Conservation (phyloP, 2,329 filamentous ascomycete species). For the Phaeosphaeriaceae sp. region DNA sequence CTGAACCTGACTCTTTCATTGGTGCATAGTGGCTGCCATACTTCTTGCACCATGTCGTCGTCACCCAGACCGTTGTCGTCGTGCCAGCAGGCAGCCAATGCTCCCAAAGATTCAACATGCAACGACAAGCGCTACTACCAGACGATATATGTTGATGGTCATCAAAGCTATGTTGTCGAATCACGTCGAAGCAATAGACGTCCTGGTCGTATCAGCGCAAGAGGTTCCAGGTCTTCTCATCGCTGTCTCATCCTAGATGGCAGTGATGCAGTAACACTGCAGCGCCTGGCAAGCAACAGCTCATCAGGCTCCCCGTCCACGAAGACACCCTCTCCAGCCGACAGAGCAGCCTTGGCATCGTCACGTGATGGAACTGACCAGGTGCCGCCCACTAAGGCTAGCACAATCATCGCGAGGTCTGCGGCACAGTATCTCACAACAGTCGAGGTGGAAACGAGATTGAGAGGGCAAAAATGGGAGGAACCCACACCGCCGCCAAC, state of each 20-base stretch:
- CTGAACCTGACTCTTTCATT: conserved; percentile 8
- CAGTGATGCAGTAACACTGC: not conserved
- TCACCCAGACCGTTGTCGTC: conserved; percentile 5
- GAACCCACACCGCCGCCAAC: conserved; percentile 36
- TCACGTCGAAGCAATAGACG: conserved; percentile 28
- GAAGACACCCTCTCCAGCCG: not conserved
- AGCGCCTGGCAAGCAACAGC: not conserved
- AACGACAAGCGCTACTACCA: conserved; percentile 23
- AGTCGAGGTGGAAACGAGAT: not conserved
- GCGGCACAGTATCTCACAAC: not conserved
- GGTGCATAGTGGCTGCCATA: conserved; percentile 3
- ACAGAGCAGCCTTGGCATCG: not conserved
- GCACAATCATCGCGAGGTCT: conserved; percentile 1
- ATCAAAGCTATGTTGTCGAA: conserved; percentile 30
- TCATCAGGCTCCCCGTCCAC: conserved; percentile 1
- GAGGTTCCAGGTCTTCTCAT: conserved; percentile 6
- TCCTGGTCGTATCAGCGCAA: not conserved
- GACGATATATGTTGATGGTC: conserved; percentile 33
- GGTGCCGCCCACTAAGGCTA: conserved; percentile 1
- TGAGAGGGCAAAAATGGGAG: not conserved
- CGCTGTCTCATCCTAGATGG: not conserved
- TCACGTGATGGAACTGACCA: conserved; percentile 17
- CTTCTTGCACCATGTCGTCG: conserved; percentile 33
- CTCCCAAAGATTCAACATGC: not conserved
- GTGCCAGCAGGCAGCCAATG: conserved; percentile 1